Percentiles rank a stretch among this genome's conserved stretches.
Evolutionary conservation across 2,329 filamentous ascomycete species (phyloP).

Genomic region (Cladophialophora chaetospira): DNA sequence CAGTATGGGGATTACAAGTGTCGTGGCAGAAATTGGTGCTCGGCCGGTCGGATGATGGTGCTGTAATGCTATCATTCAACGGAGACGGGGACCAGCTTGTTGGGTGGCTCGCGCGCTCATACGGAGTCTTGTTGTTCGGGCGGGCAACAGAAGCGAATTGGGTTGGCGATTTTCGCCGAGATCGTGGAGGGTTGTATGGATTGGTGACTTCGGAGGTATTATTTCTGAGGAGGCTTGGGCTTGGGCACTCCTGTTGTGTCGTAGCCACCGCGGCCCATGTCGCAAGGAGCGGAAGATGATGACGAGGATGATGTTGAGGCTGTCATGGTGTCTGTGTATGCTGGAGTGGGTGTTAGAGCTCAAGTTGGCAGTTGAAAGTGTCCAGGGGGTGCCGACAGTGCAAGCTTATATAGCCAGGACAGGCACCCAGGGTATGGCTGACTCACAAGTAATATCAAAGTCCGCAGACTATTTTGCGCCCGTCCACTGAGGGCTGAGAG

Average conservation of each 20-base stretch:
- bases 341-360: constrained; percentile 23
- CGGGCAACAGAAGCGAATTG: constrained; percentile 17
- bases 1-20: constrained; percentile 27
- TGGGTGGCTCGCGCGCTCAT: constrained; percentile 1
- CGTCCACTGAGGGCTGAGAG: constrained; percentile 10
- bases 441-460: constrained; percentile 24
- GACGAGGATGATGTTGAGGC: constrained; percentile 25
- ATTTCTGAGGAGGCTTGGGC: constrained; percentile 45
- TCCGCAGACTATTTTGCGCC: constrained; percentile 16
- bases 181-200: neutral
- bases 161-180: neutral
- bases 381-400: neutral
- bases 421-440: constrained; percentile 14
- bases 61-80: neutral
- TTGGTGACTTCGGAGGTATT: neutral
- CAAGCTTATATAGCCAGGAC: constrained; percentile 24
- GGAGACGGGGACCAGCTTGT: neutral
- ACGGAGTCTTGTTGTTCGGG: constrained; percentile 2
- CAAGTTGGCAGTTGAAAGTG: neutral
- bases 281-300: constrained; percentile 34
- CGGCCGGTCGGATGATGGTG: constrained; percentile 6
- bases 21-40: constrained; percentile 15
- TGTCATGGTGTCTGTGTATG: constrained; percentile 30
- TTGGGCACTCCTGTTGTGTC: constrained; percentile 56
- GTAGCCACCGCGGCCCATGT: constrained; percentile 56